A percentile compares a stretch with the other conserved stretches of the same genome.
These are phyloP conservation scores for Parmelia sp. DNA, from an alignment of 495 filamentous ascomycete genomes.

Conservation along the genomic window DNA sequence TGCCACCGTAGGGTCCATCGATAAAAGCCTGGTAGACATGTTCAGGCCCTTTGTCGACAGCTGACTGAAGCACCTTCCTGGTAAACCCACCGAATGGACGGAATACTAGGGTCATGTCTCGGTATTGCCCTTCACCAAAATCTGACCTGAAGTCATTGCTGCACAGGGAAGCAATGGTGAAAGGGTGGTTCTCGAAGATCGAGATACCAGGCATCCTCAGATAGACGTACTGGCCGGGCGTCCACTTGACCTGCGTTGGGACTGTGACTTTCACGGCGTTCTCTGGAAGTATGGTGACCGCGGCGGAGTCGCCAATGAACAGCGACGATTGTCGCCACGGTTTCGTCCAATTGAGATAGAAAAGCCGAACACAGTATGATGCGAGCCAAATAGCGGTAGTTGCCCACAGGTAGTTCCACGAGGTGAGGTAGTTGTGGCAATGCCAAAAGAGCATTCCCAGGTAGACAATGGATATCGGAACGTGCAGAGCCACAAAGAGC, in stretches of 20 bases:
- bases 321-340: constrained; percentile 66
- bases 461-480: constrained; percentile 73
- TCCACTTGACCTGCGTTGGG: constrained; percentile 87
- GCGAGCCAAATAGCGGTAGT: constrained; percentile 72
- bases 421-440: constrained; percentile 82
- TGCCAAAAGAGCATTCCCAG: constrained; percentile 92
- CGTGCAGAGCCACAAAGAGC: constrained; percentile 73
- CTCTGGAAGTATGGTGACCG: constrained; percentile 79
- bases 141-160: constrained; percentile 81
- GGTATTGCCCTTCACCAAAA: constrained; percentile 69
- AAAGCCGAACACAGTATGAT: constrained; percentile 58
- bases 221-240: constrained; percentile 91
- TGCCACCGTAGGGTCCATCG: constrained; percentile 91
- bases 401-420: constrained; percentile 84
- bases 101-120: constrained; percentile 86
- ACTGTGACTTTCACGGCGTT: constrained; percentile 91
- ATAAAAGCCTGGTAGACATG: constrained; percentile 84
- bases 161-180: constrained; percentile 89
- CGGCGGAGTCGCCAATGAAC: constrained; percentile 81
- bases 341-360: constrained; percentile 80
- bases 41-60: constrained; percentile 73
- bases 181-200: constrained; percentile 86
- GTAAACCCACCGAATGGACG: constrained; percentile 89
- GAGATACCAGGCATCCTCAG: constrained; percentile 88
- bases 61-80: constrained; percentile 65